Evolutionary conservation across 805 yeast genomes (phyloP).

Genomic region (Saccharomycopsis synnaedendra): DNA sequence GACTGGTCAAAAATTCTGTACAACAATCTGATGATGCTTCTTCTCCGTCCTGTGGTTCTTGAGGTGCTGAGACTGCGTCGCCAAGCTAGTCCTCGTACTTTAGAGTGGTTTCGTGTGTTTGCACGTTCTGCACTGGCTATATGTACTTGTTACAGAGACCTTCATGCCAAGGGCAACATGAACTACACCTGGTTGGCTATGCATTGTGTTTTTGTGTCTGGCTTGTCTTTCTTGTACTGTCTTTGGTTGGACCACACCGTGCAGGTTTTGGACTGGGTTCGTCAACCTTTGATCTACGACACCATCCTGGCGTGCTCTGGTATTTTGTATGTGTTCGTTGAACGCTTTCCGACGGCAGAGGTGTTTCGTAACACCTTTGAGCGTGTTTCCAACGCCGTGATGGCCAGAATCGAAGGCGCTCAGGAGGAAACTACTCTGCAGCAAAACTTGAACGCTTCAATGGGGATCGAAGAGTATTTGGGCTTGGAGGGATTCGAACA

Average conservation of each 20-base stretch:
- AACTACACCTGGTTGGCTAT: slow-evolving; percentile 24
- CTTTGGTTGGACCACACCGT: slow-evolving; percentile 23
- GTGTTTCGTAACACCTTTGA: slow-evolving; percentile 24
- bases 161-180: slow-evolving; percentile 20
- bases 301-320: slow-evolving; percentile 23
- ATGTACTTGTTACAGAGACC: slow-evolving; percentile 22
- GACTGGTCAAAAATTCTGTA: slow-evolving; percentile 26
- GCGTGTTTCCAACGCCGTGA: slow-evolving; percentile 18
- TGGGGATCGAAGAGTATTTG: slow-evolving; percentile 17
- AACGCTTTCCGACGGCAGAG: slow-evolving; percentile 20
- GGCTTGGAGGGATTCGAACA: slow-evolving; percentile 6
- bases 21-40: slow-evolving; percentile 24
- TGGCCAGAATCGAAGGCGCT: background rate
- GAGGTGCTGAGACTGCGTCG: slow-evolving; percentile 18
- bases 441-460: no score
- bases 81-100: slow-evolving; percentile 17
- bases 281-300: slow-evolving; percentile 21
- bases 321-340: slow-evolving; percentile 22
- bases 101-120: slow-evolving; percentile 25
- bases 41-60: slow-evolving; percentile 23
- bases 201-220: slow-evolving; percentile 24
- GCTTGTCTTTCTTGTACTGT: slow-evolving; percentile 24
- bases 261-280: slow-evolving; percentile 20
- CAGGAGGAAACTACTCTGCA: no score
- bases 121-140: slow-evolving; percentile 23